Evolutionary conservation across 768 basidiomycete genomes (phyloP), one percentile per base, ranked within the genome.

Genomic region (Podaxis pistillaris): DNA sequence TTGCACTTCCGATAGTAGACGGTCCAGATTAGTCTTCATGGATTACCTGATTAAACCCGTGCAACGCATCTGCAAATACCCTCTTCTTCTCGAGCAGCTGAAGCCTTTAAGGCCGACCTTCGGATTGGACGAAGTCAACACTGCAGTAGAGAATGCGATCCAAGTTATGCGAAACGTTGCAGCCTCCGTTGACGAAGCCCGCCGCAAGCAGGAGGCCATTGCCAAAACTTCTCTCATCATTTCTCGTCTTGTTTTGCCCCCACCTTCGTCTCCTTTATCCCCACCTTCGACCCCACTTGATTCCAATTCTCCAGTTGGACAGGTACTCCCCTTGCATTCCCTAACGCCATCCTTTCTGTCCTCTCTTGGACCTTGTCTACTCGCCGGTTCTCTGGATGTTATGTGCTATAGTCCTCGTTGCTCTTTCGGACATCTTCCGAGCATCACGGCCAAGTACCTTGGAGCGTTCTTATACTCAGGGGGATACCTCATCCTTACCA

Each of bases 11-110:
- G 70, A 50, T 63, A n/a, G 46, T 57, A 22, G 65, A 69, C 51
- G 67, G 68, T 4, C 72, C 76, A 12, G 83, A 84, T 22, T 91
- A 40, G 80, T 81, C 62, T 86, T 91, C 73, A 77, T 85, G 67
- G 96, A 98, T 76, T 95, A 95, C 71, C 83, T 98, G 76, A 98
- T 99, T 77, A 94, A 94, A 74, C 96, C 96, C n/a, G 84, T 98
- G 15, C 96, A 99, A 74, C 81, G 95, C 56, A 90, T 99, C 55
- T 98, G 96, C 83, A 92, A 89, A 68, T 99, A 99, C 71, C 94
- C 95, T 17, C 82, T 98, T 56, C 82, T 99, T 8, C 84, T 99
- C 50, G 88, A 87, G 62, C 87, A 91, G 68, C 82, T 97, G 38
- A 73, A 74, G 55, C 69, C 28, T 69, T 60, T 36, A 66, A 62